phyloP scores from a whole-genome alignment of 305 asterid species.

The Fraxinus sp. region DNA sequence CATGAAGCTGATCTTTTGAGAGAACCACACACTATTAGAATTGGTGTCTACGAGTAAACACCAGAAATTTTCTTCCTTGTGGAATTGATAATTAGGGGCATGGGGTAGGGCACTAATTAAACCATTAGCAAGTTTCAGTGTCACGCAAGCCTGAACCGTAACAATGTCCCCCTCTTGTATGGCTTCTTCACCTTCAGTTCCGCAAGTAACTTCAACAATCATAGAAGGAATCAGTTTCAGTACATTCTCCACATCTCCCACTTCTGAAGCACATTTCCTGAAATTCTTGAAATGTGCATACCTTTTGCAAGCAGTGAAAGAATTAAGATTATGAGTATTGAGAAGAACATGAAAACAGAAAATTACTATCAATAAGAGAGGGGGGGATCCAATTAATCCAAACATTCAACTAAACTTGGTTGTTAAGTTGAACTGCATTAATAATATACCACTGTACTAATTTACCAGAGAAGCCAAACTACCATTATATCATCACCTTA shows the following conservation, averaged over 20 bases:
- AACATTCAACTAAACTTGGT: not conserved
- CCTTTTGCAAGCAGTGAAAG: conserved; percentile 44
- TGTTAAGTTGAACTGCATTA: not conserved
- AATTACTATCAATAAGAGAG: too few species aligned
- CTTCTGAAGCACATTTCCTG: conserved; percentile 50
- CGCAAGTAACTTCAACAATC: conserved; percentile 61
- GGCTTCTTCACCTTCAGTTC: conserved; percentile 90
- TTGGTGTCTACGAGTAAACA: conserved; percentile 71
- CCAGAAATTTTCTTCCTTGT: conserved; percentile 92
- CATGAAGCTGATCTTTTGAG: conserved; percentile 60
- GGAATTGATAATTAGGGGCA: conserved; percentile 67
- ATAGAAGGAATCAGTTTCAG: conserved; percentile 68
- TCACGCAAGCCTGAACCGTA: conserved; percentile 78
- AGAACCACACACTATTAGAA: conserved; percentile 73
- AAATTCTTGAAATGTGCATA: conserved; percentile 57
- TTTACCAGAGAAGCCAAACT: not conserved
- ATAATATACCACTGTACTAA: not conserved
- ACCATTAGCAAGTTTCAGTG: conserved; percentile 66
- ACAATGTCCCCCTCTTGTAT: conserved; percentile 86
- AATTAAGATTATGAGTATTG: conserved; percentile 1
- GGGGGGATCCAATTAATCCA: too few species aligned
- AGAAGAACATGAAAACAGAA: not conserved
- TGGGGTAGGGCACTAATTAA: conserved; percentile 66
- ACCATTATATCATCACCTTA: not conserved
- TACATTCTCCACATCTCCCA: conserved; percentile 73